These are phyloP conservation scores for Oryza glaberrima DNA, from an alignment of 176 grass and related monocot genomes.

Conservation along the genomic window DNA sequence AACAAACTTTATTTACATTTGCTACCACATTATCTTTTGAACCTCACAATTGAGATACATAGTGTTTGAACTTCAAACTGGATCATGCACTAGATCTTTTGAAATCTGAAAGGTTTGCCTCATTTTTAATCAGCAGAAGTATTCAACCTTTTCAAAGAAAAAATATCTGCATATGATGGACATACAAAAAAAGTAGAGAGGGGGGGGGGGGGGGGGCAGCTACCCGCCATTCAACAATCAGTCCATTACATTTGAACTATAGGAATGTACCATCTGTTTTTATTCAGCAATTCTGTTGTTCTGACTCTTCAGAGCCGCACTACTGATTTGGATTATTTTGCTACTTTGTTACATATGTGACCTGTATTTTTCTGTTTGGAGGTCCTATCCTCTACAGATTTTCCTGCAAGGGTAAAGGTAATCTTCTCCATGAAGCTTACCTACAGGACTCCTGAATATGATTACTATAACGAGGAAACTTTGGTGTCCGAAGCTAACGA, in stretches of 20 bases:
- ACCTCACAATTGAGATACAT: constrained; percentile 12
- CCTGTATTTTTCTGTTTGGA: constrained; percentile 56
- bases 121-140: background rate
- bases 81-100: constrained; percentile 21
- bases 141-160: constrained; percentile 12
- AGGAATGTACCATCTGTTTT: constrained; percentile 6
- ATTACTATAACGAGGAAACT: constrained; percentile 72
- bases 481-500: constrained; percentile 59
- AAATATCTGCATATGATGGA: background rate
- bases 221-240: background rate
- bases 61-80: background rate
- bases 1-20: constrained; percentile 18
- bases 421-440: constrained; percentile 92
- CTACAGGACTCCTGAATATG: constrained; percentile 84
- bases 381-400: constrained; percentile 78
- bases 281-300: constrained; percentile 27
- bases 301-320: background rate
- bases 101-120: constrained; percentile 19
- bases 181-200: background rate
- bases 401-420: constrained; percentile 79
- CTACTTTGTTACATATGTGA: constrained; percentile 21
- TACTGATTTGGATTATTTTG: constrained; percentile 18
- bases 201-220: background rate
- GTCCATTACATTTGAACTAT: constrained; percentile 2
- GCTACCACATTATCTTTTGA: constrained; percentile 20